Percentiles rank a stretch among this genome's conserved stretches.
phyloP scores from a whole-genome alignment of 768 basidiomycete species.

The Rubroboletus satanas region DNA sequence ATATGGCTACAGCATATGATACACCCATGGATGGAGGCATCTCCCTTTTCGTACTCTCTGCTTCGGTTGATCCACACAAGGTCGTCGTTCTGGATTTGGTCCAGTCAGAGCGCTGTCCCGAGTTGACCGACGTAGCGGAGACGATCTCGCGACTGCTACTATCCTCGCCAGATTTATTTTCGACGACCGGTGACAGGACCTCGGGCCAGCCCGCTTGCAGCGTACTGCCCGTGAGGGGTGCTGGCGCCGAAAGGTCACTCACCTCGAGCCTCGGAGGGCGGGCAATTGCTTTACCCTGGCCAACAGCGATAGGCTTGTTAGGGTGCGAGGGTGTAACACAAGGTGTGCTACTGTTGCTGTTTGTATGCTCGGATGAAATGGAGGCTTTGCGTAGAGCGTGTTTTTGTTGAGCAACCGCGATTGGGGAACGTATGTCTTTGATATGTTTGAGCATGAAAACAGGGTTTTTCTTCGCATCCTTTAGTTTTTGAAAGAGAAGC shows the following conservation, averaged over 20 bases:
- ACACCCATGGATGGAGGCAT: conserved; percentile 50
- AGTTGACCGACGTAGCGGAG: conserved; percentile 33
- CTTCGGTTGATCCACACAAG: conserved; percentile 22
- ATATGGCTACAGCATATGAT: conserved; percentile 96
- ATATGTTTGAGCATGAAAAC: conserved; percentile 99
- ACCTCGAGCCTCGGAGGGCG: conserved; percentile 72
- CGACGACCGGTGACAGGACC: conserved; percentile 55
- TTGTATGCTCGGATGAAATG: conserved; percentile 26
- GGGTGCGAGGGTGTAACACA: conserved; percentile 16
- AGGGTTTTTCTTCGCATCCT: conserved; percentile 95
- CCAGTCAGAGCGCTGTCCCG: conserved; percentile 29
- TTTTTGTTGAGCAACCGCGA: conserved; percentile 94
- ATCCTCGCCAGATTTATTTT: conserved; percentile 45
- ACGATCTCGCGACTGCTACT: conserved; percentile 36
- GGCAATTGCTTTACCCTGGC: conserved; percentile 35
- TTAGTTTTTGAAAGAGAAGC: conserved; percentile 93
- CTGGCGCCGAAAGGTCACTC: conserved; percentile 51
- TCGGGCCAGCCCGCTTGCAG: conserved; percentile 78
- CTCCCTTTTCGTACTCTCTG: conserved; percentile 38
- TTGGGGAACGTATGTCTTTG: conserved; percentile 91
- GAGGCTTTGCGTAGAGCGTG: conserved; percentile 85
- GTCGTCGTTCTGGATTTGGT: conserved; percentile 17
- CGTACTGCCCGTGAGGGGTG: conserved; percentile 55
- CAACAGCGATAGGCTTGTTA: conserved; percentile 25
- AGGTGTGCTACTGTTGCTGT: conserved; percentile 18